Evolutionary conservation across 192 early-diverging fungal genomes (phyloP).

Genomic region (Gamsiella multidivaricata): DNA sequence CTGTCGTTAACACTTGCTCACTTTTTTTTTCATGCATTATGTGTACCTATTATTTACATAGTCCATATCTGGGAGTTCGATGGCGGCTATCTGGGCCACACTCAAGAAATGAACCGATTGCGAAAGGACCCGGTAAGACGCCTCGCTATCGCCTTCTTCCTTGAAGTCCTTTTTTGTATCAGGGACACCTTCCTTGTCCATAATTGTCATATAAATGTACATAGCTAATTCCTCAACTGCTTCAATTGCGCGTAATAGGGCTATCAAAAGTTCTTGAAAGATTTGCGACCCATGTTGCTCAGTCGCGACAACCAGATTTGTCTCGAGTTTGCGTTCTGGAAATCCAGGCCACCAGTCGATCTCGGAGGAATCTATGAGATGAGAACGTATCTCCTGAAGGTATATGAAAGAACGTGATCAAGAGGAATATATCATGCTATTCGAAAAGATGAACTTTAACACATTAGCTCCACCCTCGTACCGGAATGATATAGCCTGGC

Average conservation of each 20-base stretch:
- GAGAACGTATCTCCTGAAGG: slow-evolving; percentile 86
- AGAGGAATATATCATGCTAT: no score
- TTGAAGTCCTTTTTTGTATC: no score
- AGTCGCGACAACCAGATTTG: slow-evolving; percentile 85
- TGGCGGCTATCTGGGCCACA: slow-evolving; percentile 86
- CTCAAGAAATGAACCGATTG: slow-evolving; percentile 70
- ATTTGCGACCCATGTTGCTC: slow-evolving; percentile 76
- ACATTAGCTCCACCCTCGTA: no score
- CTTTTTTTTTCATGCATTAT: no score
- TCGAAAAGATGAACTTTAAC: no score
- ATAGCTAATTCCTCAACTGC: no score
- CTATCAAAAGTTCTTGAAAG: slow-evolving; percentile 73
- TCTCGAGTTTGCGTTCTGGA: slow-evolving; percentile 95
- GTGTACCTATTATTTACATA: slow-evolving; percentile 46
- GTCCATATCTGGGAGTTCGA: slow-evolving; percentile 97
- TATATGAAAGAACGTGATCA: slow-evolving; percentile 9
- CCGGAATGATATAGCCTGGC: no score
- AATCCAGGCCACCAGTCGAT: slow-evolving; percentile 77
- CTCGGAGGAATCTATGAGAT: slow-evolving; percentile 92
- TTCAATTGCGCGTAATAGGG: slow-evolving; percentile 56
- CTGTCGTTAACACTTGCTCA: no score
- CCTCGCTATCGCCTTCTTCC: background rate
- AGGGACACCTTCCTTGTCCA: no score
- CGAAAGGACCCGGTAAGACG: slow-evolving; percentile 67
- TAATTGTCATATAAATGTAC: no score